These are phyloP conservation scores for Euphorbia tirucalli DNA, from an alignment of 345 rosid species.

Conservation along the genomic window DNA sequence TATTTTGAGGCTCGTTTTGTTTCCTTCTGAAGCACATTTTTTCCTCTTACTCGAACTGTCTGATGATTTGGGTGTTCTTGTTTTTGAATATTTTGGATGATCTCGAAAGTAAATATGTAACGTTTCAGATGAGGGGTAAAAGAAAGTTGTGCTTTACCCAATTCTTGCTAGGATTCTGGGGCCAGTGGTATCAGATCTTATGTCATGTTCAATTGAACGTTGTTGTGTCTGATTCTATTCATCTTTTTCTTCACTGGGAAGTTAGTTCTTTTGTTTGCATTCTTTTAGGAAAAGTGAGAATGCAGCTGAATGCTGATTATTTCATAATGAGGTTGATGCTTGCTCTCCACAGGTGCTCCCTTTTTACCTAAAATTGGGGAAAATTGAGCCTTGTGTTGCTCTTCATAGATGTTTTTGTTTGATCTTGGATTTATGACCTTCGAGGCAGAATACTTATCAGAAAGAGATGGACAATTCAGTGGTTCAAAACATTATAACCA, in stretches of 20 bases:
- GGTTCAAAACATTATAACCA: not conserved
- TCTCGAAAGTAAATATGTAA: not conserved
- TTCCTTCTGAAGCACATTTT: not conserved
- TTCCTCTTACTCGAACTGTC: not conserved
- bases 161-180: conserved; percentile 9
- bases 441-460: not conserved
- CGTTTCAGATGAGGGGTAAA: conserved; percentile 4
- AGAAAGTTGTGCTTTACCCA: conserved; percentile 1
- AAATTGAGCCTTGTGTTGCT: not conserved
- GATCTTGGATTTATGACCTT: not conserved
- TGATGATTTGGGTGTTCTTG: conserved; percentile 5
- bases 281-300: conserved; percentile 20
- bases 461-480: too few relatives aligned
- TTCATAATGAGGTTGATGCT: not conserved
- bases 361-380: not conserved
- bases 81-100: not conserved
- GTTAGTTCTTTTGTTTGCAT: conserved; percentile 18
- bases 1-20: not conserved
- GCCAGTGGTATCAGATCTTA: conserved; percentile 10
- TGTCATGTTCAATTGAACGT: conserved; percentile 4
- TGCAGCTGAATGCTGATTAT: not conserved
- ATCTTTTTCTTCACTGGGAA: not conserved
- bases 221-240: too few relatives aligned
- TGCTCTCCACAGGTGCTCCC: too few relatives aligned
- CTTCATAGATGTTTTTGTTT: not conserved